phyloP scores from a whole-genome alignment of 2,329 filamentous ascomycete species.

The Colletotrichum coccodes region DNA sequence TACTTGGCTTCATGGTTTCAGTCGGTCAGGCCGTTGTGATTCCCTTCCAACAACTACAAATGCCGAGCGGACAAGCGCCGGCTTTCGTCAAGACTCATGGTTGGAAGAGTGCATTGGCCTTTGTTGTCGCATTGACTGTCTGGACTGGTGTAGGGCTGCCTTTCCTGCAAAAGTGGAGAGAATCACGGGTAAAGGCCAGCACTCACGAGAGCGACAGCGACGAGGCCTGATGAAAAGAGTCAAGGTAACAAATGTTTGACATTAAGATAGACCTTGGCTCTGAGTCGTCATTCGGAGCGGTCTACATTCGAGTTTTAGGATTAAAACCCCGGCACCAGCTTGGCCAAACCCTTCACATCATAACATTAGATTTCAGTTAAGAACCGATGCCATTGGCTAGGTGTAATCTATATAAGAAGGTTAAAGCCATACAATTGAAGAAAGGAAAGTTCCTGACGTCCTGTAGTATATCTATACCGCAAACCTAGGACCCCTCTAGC shows the following conservation, averaged over 20 bases:
- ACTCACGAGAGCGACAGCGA: constrained; percentile 24
- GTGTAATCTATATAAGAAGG: background rate
- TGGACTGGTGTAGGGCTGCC: constrained; percentile 46
- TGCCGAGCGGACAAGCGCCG: constrained; percentile 48
- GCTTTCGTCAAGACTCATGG: constrained; percentile 47
- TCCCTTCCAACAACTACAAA: constrained; percentile 50
- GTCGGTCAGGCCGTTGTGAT: constrained; percentile 49
- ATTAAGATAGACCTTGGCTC: too few species aligned
- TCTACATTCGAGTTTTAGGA: too few species aligned
- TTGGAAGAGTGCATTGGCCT: constrained; percentile 45
- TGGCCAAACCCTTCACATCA: too few species aligned
- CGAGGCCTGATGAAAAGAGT: background rate
- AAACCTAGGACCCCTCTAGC: background rate
- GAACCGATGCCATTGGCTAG: background rate
- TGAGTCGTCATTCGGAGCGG: too few species aligned
- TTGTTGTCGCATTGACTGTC: constrained; percentile 44
- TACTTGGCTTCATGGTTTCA: constrained; percentile 50
- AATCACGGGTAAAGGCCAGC: constrained; percentile 18
- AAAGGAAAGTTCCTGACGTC: constrained; percentile 8
- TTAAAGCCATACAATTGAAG: constrained; percentile 9
- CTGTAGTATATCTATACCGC: constrained; percentile 1
- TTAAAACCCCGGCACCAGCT: too few species aligned
- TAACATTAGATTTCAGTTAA: background rate
- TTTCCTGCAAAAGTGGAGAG: constrained; percentile 35
- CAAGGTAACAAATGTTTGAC: too few species aligned